phyloP scores from a whole-genome alignment of 768 basidiomycete species.

The Lentinula sp. region DNA sequence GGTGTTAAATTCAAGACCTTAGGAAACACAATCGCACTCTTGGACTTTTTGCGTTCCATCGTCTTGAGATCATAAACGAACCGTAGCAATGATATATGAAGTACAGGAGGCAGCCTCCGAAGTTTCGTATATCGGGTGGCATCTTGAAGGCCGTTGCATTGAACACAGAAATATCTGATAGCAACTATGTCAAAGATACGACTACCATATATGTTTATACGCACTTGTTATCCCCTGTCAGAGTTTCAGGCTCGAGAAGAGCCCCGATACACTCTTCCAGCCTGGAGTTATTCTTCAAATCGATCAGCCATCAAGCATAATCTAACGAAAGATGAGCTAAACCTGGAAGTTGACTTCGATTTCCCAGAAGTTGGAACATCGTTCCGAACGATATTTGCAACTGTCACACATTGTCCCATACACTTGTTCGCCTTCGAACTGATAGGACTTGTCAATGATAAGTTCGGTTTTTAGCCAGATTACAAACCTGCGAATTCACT shows the following conservation, averaged over 20 bases:
- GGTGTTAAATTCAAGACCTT: conserved; percentile 62
- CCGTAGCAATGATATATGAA: conserved; percentile 90
- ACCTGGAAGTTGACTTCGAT: conserved; percentile 84
- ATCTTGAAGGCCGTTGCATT: conserved; percentile 66
- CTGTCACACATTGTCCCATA: conserved; percentile 75
- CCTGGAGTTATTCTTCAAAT: conserved; percentile 54
- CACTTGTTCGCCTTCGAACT: conserved; percentile 86
- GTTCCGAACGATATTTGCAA: conserved; percentile 68
- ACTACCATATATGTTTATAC: conserved; percentile 10
- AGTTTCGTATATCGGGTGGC: conserved; percentile 76
- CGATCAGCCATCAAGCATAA: background rate
- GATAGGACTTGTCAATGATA: conserved; percentile 5
- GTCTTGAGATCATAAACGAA: conserved; percentile 81
- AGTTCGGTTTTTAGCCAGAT: background rate
- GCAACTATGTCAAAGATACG: background rate
- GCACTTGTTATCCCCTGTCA: conserved; percentile 85
- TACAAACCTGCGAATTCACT: conserved; percentile 61
- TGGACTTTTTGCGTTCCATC: conserved; percentile 83
- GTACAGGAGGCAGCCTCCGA: conserved; percentile 70
- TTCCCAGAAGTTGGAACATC: conserved; percentile 71
- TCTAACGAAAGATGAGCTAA: background rate
- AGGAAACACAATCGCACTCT: conserved; percentile 77
- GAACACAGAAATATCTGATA: conserved; percentile 72
- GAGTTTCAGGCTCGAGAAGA: conserved; percentile 59
- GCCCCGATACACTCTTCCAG: conserved; percentile 70